phyloP scores from a whole-genome alignment of 805 yeast genomes.

The Ogataea kodamae region DNA sequence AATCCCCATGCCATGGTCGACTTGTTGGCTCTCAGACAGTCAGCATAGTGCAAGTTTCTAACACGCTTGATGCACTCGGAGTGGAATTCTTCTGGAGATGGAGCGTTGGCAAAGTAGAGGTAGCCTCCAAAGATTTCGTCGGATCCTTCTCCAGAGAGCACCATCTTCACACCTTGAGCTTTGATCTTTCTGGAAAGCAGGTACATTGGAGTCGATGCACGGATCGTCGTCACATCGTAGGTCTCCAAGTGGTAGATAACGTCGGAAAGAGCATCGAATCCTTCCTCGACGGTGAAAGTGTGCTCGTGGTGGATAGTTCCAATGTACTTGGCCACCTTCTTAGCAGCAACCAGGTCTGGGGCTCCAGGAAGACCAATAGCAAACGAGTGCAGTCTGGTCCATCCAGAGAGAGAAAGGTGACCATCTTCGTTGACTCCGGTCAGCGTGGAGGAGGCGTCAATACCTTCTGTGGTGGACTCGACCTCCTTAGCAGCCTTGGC shows the following conservation, averaged over 20 bases:
- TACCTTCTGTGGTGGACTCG: conserved; percentile 41
- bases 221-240: conserved; percentile 95
- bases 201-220: conserved; percentile 99
- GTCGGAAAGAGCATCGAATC: conserved; percentile 91
- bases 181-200: conserved; percentile 92
- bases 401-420: conserved; percentile 70
- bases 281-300: conserved; percentile 94
- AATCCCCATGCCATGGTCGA: conserved; percentile 99
- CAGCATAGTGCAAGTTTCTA: conserved; percentile 94
- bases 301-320: conserved; percentile 98
- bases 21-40: conserved; percentile 98
- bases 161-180: conserved; percentile 99
- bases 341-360: conserved; percentile 95
- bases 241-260: conserved; percentile 96
- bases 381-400: conserved; percentile 85
- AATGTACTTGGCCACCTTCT: conserved; percentile 92
- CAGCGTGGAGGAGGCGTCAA: conserved; percentile 64
- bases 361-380: conserved; percentile 98
- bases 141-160: conserved; percentile 96
- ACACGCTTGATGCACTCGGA: conserved; percentile 93
- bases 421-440: conserved; percentile 94
- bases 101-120: conserved; percentile 95
- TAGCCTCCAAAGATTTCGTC: conserved; percentile 99
- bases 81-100: conserved; percentile 90
- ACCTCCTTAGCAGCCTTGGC: conserved; percentile 62